phyloP scores from a whole-genome alignment of 371 early-diverging fungal species.

The Entomophthora muscae region DNA sequence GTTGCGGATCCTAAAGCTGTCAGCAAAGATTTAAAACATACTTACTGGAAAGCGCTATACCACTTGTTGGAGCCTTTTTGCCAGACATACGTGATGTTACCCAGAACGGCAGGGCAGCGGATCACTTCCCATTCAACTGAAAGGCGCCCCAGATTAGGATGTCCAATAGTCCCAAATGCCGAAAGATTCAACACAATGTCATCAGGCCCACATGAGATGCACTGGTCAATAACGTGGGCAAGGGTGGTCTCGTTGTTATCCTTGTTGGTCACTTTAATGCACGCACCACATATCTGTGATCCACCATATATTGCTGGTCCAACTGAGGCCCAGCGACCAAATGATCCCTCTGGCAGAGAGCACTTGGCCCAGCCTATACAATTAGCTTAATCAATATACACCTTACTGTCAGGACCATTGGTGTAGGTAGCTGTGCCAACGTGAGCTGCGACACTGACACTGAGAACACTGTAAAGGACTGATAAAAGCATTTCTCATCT shows the following conservation, averaged over 20 bases:
- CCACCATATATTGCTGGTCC: neutral
- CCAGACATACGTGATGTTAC: constrained; percentile 1
- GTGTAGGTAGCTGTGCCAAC: too few relatives aligned
- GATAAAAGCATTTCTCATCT: too few relatives aligned
- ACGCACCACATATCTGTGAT: neutral
- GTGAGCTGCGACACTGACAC: too few relatives aligned
- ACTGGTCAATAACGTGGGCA: constrained; percentile 8
- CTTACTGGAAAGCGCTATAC: constrained; percentile 8
- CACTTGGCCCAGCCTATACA: constrained; percentile 1
- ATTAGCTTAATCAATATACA: too few relatives aligned
- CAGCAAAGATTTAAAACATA: neutral
- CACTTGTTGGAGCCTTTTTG: constrained; percentile 4
- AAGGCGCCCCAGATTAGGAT: neutral
- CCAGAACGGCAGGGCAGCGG: neutral
- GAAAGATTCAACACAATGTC: neutral
- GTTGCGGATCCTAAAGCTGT: constrained; percentile 3
- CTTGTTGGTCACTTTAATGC: neutral
- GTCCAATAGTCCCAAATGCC: neutral
- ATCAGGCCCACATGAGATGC: neutral
- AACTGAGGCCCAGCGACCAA: neutral
- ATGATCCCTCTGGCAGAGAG: constrained; percentile 1
- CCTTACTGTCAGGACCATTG: too few relatives aligned
- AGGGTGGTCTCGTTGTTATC: neutral
- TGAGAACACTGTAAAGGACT: too few relatives aligned
- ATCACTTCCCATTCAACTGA: neutral